Conservation (phyloP, 2,329 filamentous ascomycete genomes). For the Macroventuria anomochaeta region DNA sequence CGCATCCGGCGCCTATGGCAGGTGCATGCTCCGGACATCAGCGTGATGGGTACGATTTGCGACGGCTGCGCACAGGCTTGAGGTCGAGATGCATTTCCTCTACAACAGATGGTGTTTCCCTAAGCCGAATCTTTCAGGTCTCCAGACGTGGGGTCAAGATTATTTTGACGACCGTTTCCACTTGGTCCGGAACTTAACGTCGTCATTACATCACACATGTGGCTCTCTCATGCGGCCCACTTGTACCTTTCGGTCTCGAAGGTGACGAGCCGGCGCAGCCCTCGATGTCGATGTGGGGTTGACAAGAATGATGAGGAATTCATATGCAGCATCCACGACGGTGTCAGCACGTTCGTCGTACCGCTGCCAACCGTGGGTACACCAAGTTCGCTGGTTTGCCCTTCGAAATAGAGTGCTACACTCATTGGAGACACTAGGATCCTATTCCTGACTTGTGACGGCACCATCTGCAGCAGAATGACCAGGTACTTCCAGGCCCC, state of each 20-base stretch:
- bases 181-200: conserved; percentile 13
- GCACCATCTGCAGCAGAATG: conserved; percentile 20
- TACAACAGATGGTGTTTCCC: not conserved
- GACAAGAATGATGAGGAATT: conserved; percentile 1
- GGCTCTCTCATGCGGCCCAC: conserved; percentile 1
- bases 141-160: conserved; percentile 5
- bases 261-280: not conserved
- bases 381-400: conserved; percentile 37
- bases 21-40: not conserved
- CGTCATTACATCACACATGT: conserved; percentile 16
- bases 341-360: conserved; percentile 32
- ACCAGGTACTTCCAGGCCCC: conserved; percentile 23
- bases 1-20: conserved; percentile 2
- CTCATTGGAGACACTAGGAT: conserved; percentile 22
- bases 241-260: conserved; percentile 1
- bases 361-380: conserved; percentile 30
- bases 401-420: conserved; percentile 11
- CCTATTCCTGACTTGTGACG: conserved; percentile 27
- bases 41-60: not conserved
- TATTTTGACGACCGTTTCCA: conserved; percentile 8
- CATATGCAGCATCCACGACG: conserved; percentile 1
- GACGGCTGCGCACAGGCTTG: not conserved
- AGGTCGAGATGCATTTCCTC: not conserved
- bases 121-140: not conserved
- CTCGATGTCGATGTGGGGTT: not conserved